Evolutionary conservation across 1,139 yeast genomes (phyloP).

Genomic region (Nakaseomyces sp.): DNA sequence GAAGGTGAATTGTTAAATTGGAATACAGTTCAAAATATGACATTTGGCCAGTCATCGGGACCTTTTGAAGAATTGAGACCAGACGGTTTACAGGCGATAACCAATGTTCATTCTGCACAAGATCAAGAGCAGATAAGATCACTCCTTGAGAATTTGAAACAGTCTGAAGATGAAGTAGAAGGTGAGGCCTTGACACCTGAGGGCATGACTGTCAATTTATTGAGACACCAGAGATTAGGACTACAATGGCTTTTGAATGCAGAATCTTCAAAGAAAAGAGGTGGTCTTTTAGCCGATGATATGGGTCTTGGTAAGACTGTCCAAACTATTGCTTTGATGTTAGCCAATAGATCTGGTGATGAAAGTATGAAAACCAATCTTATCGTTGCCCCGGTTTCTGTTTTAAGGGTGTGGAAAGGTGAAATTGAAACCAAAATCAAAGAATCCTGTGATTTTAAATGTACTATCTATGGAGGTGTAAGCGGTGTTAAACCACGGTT

Average conservation of each 20-base stretch:
- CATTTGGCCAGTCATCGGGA: not conserved
- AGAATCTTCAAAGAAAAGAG: slow-evolving; percentile 54
- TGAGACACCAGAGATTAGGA: slow-evolving; percentile 83
- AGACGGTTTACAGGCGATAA: slow-evolving; percentile 14
- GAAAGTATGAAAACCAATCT: slow-evolving; percentile 47
- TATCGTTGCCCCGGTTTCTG: slow-evolving; percentile 77
- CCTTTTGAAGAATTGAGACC: not conserved
- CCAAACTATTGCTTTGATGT: slow-evolving; percentile 64
- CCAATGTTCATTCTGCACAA: slow-evolving; percentile 31
- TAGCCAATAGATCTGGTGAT: slow-evolving; percentile 42
- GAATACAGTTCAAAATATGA: not conserved
- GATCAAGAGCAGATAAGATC: slow-evolving; percentile 44
- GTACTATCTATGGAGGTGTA: slow-evolving; percentile 55
- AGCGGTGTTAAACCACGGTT: slow-evolving; percentile 36
- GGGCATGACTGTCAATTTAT: slow-evolving; percentile 51
- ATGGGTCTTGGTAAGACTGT: slow-evolving; percentile 94
- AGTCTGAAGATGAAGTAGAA: slow-evolving; percentile 44
- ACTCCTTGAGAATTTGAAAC: slow-evolving; percentile 57
- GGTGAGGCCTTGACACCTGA: slow-evolving; percentile 62
- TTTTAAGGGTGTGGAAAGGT: slow-evolving; percentile 74
- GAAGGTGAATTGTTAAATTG: slow-evolving; percentile 12
- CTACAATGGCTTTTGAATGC: slow-evolving; percentile 67
- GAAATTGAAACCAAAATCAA: slow-evolving; percentile 61
- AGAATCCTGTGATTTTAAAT: slow-evolving; percentile 38
- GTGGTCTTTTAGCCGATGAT: slow-evolving; percentile 86